Base-by-base conservation (phyloP, 192 early-diverging fungal species). In the Umbelopsis isabellina region DNA sequence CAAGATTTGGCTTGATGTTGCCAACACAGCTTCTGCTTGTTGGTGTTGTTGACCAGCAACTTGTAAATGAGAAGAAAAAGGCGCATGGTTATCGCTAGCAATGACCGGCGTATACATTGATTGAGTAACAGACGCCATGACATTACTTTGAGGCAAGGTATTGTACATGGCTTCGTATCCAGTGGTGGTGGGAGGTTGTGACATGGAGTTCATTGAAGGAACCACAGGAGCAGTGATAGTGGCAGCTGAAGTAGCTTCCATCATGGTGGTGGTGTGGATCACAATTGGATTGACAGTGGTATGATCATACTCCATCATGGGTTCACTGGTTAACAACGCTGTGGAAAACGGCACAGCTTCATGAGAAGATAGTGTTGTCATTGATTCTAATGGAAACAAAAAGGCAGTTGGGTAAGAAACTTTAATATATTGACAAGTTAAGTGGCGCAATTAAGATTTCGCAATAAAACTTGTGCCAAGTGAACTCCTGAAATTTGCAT, bases 11-110 rank as follows among this genome's bases (percentile, higher is more conserved):
- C 55, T 61, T 12, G 55, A 61, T 10, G 55, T 27, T 16, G 55
- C 55, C 4, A 61, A 30, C 0, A 61, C 55, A 13, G 25, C 55
- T 61, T 61, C 55, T 15, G 55, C 55, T 61, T 61, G 55, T 61
- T 61, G 55, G 33, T 35, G 55, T 61, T 61, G 55, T 61, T 61
- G 55, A 61, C 55, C 55, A 61, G 55, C 55, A 61, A 61, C 55
- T 16, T 61, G 55, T n/a, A 16, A 16, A 61, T 35, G 55, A 18
- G 27, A 30, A 16, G 55, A 35, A 61, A 35, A 61, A n/a, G 9
- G 21, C 37, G 37, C 37, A 18, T 61, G 55, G 30, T 61, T 30
- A 61, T 61, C 55, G 30, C 55, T 61, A 2, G 55, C 55, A 61
- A 61, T 61, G 12, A 61, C 55, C 33, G 55, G 55, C 33, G 55